Base-by-base conservation (phyloP, 1,284 basidiomycete species). In the Cryptococcus hybrid region DNA sequence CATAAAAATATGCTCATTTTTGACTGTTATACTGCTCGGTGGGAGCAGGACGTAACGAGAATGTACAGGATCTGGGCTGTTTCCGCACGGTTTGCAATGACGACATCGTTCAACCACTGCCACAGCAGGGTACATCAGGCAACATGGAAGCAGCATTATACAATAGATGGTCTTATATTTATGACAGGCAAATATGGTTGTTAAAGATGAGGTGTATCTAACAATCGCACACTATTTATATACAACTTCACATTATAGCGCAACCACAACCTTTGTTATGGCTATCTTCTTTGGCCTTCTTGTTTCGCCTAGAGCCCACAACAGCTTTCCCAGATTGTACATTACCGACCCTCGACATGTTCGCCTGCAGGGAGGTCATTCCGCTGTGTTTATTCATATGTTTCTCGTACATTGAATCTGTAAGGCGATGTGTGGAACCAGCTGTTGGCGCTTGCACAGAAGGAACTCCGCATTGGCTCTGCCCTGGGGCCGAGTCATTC, bases 181-280 rank as follows among this genome's bases (percentile, higher is more conserved):
- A 24, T 24, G 24, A 24, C 24, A 24, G 24, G 24, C 24, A 24
- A 24, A 24, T 24, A 24, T 24, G 24, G 24, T 24, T 24, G 24
- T 24, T 24, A 24, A 24, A 24, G 24, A 24, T 24, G 24, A 24
- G 24, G 24, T 24, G 24, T 24, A 24, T 24, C 24, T 24, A 24
- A 24, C 24, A 24, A 24, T 24, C 24, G 24, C 24, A 24, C 24
- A 24, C 24, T 24, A 24, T 24, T 24, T 24, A 24, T 24, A 24
- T 24, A 24, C 24, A 24, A 24, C 24, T 24, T 43, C 48, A 64
- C 63, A 62, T 65, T 52, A 65, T 54, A 37, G 62, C 43, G 51
- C 63, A 65, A 15, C 63, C 63, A 57, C 63, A 65, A 2, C 63
- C 63, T 18, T 62, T 65, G 3, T 59, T 57, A 46, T 62, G 58